Percentiles rank a stretch among this genome's conserved stretches.
Evolutionary conservation across 2,329 filamentous ascomycete species (phyloP).

Genomic region (Chaetomiaceae sp.): DNA sequence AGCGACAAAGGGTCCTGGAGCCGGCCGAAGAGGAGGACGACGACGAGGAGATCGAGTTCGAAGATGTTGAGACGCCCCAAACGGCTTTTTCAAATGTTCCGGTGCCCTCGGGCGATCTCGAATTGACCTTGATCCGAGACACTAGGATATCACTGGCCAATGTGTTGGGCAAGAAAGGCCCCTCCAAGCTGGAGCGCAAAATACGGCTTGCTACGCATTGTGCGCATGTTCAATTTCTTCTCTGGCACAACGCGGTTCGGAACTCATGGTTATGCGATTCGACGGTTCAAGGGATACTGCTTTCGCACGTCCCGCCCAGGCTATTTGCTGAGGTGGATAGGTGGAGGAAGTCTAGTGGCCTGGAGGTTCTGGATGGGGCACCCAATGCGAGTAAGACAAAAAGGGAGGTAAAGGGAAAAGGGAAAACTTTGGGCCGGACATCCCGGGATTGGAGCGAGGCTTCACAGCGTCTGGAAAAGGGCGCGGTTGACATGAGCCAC

Average conservation of each 20-base stretch:
- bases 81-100: slow-evolving; percentile 40
- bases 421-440: slow-evolving; percentile 35
- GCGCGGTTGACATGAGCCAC: slow-evolving; percentile 69
- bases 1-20: slow-evolving; percentile 18
- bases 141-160: slow-evolving; percentile 58
- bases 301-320: slow-evolving; percentile 65
- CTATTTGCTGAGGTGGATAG: slow-evolving; percentile 69
- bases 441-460: slow-evolving; percentile 66
- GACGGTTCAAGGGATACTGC: slow-evolving; percentile 68
- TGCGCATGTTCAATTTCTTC: slow-evolving; percentile 78
- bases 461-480: slow-evolving; percentile 65
- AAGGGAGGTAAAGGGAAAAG: slow-evolving; percentile 18
- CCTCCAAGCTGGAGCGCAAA: slow-evolving; percentile 76
- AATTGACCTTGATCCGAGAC: slow-evolving; percentile 64
- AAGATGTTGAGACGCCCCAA: slow-evolving; percentile 47
- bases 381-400: slow-evolving; percentile 21
- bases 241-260: slow-evolving; percentile 84
- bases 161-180: slow-evolving; percentile 71
- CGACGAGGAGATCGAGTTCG: slow-evolving; percentile 61
- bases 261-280: slow-evolving; percentile 81
- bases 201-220: slow-evolving; percentile 78
- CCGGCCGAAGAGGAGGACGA: slow-evolving; percentile 39
- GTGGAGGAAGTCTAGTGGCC: slow-evolving; percentile 65
- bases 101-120: slow-evolving; percentile 60
- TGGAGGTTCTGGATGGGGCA: slow-evolving; percentile 43